Evolutionary conservation across 768 basidiomycete genomes (phyloP).

Genomic region (Ramaria rubella): DNA sequence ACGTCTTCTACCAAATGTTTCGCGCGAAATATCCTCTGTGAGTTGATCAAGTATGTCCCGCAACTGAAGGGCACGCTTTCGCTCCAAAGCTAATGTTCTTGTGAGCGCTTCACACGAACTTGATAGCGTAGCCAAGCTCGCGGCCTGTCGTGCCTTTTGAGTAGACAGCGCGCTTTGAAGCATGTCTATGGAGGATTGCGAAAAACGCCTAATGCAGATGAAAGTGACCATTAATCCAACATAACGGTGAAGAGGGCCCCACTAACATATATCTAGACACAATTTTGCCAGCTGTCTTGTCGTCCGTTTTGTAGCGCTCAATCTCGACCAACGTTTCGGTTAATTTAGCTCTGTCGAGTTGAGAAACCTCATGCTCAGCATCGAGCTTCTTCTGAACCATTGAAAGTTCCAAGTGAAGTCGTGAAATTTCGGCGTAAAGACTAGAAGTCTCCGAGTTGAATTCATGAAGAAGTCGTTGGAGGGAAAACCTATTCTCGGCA

Average conservation of each 20-base stretch:
- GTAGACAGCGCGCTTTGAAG: conserved; percentile 56
- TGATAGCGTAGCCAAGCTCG: conserved; percentile 52
- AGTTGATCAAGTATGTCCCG: conserved; percentile 61
- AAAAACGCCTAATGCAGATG: conserved; percentile 59
- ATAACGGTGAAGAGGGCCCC: neutral
- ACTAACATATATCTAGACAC: conserved; percentile 80
- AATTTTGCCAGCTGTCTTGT: conserved; percentile 73
- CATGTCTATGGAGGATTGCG: conserved; percentile 61
- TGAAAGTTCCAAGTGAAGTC: conserved; percentile 40
- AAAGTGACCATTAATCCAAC: conserved; percentile 1
- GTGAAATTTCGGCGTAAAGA: conserved; percentile 37
- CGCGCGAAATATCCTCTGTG: conserved; percentile 62
- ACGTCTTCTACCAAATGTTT: conserved; percentile 63
- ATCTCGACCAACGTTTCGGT: conserved; percentile 44
- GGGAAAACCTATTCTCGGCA: conserved; percentile 39
- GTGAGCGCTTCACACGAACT: conserved; percentile 42
- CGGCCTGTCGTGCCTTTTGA: conserved; percentile 54
- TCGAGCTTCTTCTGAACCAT: conserved; percentile 36
- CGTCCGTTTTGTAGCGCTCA: conserved; percentile 52
- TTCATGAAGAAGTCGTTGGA: conserved; percentile 44
- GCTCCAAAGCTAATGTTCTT: conserved; percentile 37
- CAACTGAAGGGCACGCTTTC: conserved; percentile 40
- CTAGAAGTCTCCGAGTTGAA: conserved; percentile 42
- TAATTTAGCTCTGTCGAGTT: conserved; percentile 40
- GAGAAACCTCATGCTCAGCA: conserved; percentile 38